A percentile compares a stretch with the other conserved stretches of the same genome.
phyloP scores from a whole-genome alignment of 441 rosid species.

The Omphalea diandra region DNA sequence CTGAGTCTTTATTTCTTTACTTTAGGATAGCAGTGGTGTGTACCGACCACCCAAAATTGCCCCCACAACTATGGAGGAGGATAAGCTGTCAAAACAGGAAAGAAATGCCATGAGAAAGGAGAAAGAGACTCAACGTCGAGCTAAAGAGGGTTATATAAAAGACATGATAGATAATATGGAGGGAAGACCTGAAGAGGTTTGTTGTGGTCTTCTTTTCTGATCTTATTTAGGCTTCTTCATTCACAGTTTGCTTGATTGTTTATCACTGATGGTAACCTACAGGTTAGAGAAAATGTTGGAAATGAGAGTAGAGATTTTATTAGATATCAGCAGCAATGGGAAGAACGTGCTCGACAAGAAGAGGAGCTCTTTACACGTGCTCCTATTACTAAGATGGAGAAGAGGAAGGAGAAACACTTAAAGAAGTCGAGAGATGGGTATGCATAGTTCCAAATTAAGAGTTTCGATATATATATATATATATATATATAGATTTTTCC shows the following conservation, averaged over 20 bases:
- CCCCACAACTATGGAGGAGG: conserved; percentile 72
- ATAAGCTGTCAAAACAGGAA: conserved; percentile 71
- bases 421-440: conserved; percentile 84
- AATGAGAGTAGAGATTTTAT: conserved; percentile 61
- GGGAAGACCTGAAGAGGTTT: conserved; percentile 82
- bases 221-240: conserved; percentile 11
- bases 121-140: conserved; percentile 50
- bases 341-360: conserved; percentile 61
- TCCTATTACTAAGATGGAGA: conserved; percentile 69
- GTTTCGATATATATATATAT: background rate
- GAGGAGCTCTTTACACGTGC: conserved; percentile 79
- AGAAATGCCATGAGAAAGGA: conserved; percentile 64
- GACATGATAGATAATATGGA: conserved; percentile 69
- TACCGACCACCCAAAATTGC: conserved; percentile 79
- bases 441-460: conserved; percentile 17
- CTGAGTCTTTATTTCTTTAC: conserved; percentile 19
- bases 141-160: conserved; percentile 59
- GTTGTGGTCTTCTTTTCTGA: conserved; percentile 9
- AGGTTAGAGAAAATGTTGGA: conserved; percentile 64
- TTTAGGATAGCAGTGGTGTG: conserved; percentile 50
- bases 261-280: conserved; percentile 25
- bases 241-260: conserved; percentile 13
- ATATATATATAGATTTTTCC: no score
- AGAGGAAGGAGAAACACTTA: conserved; percentile 61
- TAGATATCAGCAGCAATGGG: conserved; percentile 54